Base-by-base conservation (phyloP, 108 stramenopile genomes). In the Skeletonema tropicum region DNA sequence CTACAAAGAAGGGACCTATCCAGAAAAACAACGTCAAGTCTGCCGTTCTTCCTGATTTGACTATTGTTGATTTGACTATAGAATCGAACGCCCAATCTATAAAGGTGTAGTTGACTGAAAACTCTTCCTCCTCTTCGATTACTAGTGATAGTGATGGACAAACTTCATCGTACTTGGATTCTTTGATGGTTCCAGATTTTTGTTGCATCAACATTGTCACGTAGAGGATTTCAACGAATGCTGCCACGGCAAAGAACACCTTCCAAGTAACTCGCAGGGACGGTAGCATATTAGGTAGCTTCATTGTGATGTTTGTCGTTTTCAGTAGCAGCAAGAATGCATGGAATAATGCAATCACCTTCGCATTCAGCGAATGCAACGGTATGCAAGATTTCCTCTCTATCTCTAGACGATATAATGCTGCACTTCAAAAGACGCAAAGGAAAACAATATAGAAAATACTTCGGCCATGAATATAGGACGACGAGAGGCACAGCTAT, bases 1-100 rank as follows among this genome's bases (percentile, higher is more conserved):
- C 52, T 39, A 79, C 83, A 62, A 88, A 88, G 25, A 74, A 30
- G 12, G 71, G 67, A 39, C 83, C 73, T 11, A 85, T 45, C 79
- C 75, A 77, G 23, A 55, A 52, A 29, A 74, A 57, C 23, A 60
- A 60, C 15, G 68, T 29, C 67, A 60, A 68, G 65, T 67, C 17
- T 48, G 29, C n/a, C 4, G 8, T 52, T 55, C 57, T 60, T 48
- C 42, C n/a, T 3, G n/a, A 21, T 55, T 31, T 60, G 60, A 71
- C 41, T 12, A 57, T 30, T 5, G 65, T 49, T 30, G 45, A 15
- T 58, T 68, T 59, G 17, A 65, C 25, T 33, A 59, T 72, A 64
- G 72, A 64, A 52, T 68, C 72, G 41, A 29, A 39, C 7, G 41
- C 72, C 42, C 72, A 15, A 15, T 73, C 72, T 64, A 49, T 38